Percentiles rank a stretch among this genome's conserved stretches.
Evolutionary conservation across 352 stramenopile genomes (phyloP).

Genomic region (Pythium coloratum): DNA sequence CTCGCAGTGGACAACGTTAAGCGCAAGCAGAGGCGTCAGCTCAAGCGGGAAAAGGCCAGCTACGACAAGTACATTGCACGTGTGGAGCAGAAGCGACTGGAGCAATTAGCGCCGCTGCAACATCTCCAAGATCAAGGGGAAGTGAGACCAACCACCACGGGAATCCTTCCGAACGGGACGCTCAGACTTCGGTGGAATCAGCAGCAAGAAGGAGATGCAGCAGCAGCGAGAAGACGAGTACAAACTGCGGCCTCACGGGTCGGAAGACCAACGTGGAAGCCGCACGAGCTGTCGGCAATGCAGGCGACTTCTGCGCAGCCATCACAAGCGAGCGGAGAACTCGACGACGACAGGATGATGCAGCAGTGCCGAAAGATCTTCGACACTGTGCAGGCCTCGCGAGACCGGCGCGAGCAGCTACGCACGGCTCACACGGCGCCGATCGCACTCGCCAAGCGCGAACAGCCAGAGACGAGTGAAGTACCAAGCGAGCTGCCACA

Average conservation of each 20-base stretch:
- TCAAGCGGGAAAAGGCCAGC: conserved; percentile 34
- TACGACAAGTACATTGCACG: conserved; percentile 34
- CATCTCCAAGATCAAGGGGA: neutral
- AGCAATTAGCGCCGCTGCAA: conserved; percentile 11
- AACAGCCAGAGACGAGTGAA: neutral
- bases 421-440: conserved; percentile 12
- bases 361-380: conserved; percentile 27
- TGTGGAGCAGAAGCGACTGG: conserved; percentile 31
- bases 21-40: conserved; percentile 40
- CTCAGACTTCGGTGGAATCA: conserved; percentile 6
- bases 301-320: conserved; percentile 14
- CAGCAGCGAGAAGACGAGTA: conserved; percentile 3
- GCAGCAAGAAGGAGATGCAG: neutral
- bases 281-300: conserved; percentile 22
- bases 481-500: neutral
- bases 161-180: neutral
- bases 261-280: conserved; percentile 24
- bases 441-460: neutral
- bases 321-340: conserved; percentile 4
- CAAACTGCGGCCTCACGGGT: conserved; percentile 13
- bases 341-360: conserved; percentile 22
- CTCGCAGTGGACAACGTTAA: conserved; percentile 43
- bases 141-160: neutral
- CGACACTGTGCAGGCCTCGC: conserved; percentile 17
- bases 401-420: conserved; percentile 3